Evolutionary conservation across 2,329 filamentous ascomycete species (phyloP).

Genomic region (Diaporthe australafricana): DNA sequence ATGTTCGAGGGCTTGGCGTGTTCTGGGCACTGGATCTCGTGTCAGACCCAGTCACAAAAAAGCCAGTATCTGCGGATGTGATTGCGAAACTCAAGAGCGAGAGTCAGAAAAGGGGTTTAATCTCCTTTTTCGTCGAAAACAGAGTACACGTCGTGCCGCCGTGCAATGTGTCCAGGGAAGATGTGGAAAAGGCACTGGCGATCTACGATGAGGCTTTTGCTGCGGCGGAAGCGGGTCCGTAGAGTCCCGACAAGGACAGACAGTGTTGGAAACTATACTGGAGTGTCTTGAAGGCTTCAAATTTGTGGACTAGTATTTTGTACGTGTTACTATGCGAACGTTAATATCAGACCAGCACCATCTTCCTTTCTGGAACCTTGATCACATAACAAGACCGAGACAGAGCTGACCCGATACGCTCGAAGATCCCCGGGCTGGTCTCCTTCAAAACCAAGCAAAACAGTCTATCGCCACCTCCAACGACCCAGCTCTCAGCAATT

Average conservation of each 20-base stretch:
- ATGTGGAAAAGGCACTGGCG: conserved; percentile 33
- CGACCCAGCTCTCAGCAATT: background rate
- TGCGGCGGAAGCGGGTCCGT: conserved; percentile 26
- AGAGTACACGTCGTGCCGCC: conserved; percentile 34
- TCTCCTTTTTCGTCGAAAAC: conserved; percentile 37
- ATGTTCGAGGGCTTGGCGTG: conserved; percentile 33
- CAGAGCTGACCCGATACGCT: background rate
- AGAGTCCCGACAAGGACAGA: background rate
- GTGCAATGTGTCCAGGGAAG: conserved; percentile 28
- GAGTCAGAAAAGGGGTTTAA: conserved; percentile 27
- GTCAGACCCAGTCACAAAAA: conserved; percentile 30
- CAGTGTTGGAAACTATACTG: too few species aligned
- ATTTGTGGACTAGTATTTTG: background rate
- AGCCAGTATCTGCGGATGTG: conserved; percentile 22
- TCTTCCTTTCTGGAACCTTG: background rate
- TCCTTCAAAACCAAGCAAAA: conserved; percentile 3
- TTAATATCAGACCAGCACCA: background rate
- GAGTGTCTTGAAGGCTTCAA: background rate
- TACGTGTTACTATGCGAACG: background rate
- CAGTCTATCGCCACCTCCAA: background rate
- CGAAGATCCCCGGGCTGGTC: background rate
- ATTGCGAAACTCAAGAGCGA: conserved; percentile 33
- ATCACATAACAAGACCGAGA: background rate
- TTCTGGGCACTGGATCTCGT: conserved; percentile 38
- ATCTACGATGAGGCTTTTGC: conserved; percentile 34